Base-by-base conservation (phyloP, 2,329 filamentous ascomycete genomes). In the Monosporascus sp. region DNA sequence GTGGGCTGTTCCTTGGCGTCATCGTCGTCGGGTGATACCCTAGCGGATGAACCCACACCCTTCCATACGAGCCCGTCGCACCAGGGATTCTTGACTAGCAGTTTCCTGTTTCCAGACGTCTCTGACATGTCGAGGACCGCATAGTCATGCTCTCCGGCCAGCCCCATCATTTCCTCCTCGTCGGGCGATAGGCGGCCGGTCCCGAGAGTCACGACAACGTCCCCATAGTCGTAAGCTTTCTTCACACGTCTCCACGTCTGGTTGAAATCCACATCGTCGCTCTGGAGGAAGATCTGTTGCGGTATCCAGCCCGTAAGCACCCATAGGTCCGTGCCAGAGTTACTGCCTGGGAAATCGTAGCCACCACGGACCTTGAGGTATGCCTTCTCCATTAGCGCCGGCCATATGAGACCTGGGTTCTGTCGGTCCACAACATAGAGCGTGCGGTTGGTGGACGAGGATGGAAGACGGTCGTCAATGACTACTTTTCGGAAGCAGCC, bases 41-140 rank as follows among this genome's bases (percentile, higher is more conserved):
- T 57, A 14, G 14, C 24, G 9, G 69, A 68, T 9, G 71, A 71
- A 4, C 69, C 77, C 38, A 70, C 64, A 2, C 84, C 86, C 58
- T 82, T 85, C 87, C 87, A 91, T 7, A 85, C 81, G 44, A 86
- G 84, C 3, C 90, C 91, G 65, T 92, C 86, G 50, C 88, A 88
- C 94, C 94, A 99, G 2, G 94, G 94, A 64, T 99, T 99, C 72
- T 99, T 99, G 59, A 99, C 81, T 0, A 97, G 78, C 50, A 97
- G 76, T 50, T 87, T 79, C 24, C 85, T 83, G 57, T 82, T 82
- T 1, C 81, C 81, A 4, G 79, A 77, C 2, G 76, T 64, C 26
- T 77, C 76, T 56, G 89, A 85, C 68, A 99, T 78, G 55, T 94
- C 86, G 50, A 97, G 76, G 3, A 99, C 85, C 3, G 91, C 92